A percentile compares a stretch with the other conserved stretches of the same genome.
phyloP scores from a whole-genome alignment of 2,329 filamentous ascomycete species.

The Paecilomyces formosus region DNA sequence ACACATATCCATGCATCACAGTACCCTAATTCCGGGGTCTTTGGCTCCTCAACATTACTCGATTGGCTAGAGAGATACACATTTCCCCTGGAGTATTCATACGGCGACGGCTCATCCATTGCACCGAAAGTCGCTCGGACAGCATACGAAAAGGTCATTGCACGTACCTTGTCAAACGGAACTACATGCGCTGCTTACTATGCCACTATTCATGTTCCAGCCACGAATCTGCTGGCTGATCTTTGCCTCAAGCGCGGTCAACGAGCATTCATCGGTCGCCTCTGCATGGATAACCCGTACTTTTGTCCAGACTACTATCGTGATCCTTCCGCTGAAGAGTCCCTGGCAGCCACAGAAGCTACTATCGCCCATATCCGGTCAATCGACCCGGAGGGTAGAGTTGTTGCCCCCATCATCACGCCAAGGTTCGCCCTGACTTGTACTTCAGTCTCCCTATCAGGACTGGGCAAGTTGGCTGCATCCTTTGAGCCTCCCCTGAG shows the following conservation, averaged over 20 bases:
- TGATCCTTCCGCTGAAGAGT: slow-evolving; percentile 58
- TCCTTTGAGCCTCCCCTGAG: slow-evolving; percentile 52
- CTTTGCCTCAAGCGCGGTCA: slow-evolving; percentile 76
- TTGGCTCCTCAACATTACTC: slow-evolving; percentile 85
- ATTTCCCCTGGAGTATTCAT: slow-evolving; percentile 80
- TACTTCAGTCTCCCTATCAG: slow-evolving; percentile 47
- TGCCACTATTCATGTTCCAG: slow-evolving; percentile 75
- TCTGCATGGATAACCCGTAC: slow-evolving; percentile 77
- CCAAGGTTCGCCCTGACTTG: slow-evolving; percentile 55
- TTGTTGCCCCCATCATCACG: slow-evolving; percentile 76
- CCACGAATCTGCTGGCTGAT: slow-evolving; percentile 85
- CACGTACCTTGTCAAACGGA: slow-evolving; percentile 75
- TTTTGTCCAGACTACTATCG: slow-evolving; percentile 70
- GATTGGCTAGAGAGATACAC: slow-evolving; percentile 94
- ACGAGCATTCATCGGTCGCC: slow-evolving; percentile 80
- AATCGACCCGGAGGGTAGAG: slow-evolving; percentile 55
- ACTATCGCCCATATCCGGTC: slow-evolving; percentile 58
- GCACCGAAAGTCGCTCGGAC: slow-evolving; percentile 19
- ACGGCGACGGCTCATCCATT: slow-evolving; percentile 36
- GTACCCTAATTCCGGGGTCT: slow-evolving; percentile 89
- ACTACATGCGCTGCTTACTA: slow-evolving; percentile 95
- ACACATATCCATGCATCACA: slow-evolving; percentile 94
- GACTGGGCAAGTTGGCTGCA: slow-evolving; percentile 57
- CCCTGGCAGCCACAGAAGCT: slow-evolving; percentile 49
- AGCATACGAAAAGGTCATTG: slow-evolving; percentile 72